Conservation (phyloP, 1,139 yeast species). For the Debaryomyces coudertii region DNA sequence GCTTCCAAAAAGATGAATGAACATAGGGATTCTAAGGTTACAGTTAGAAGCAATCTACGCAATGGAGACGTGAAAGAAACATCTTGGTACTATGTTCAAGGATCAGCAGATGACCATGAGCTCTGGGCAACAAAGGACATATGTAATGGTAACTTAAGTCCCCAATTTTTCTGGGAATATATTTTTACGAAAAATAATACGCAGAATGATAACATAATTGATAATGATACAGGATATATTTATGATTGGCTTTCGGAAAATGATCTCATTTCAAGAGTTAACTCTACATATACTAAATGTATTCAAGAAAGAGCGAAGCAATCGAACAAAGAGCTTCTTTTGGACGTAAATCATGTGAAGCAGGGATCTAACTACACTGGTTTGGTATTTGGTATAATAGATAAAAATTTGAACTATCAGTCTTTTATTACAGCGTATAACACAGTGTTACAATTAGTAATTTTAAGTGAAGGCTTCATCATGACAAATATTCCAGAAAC, state of each 20-base stretch:
- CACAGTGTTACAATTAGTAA: slow-evolving; percentile 20
- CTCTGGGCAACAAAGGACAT: slow-evolving; percentile 64
- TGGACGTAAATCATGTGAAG: slow-evolving; percentile 17
- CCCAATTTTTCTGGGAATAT: slow-evolving; percentile 61
- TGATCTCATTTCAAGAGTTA: slow-evolving; percentile 21
- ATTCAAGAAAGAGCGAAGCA: background rate
- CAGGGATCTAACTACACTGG: slow-evolving; percentile 26
- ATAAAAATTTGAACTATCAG: slow-evolving; percentile 18
- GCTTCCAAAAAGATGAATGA: slow-evolving; percentile 56
- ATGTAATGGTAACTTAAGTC: slow-evolving; percentile 46
- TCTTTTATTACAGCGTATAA: slow-evolving; percentile 17
- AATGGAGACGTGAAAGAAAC: slow-evolving; percentile 10
- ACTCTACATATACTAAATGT: slow-evolving; percentile 13
- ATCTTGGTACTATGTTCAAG: slow-evolving; percentile 67
- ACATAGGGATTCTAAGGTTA: slow-evolving; percentile 38
- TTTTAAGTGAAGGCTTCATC: slow-evolving; percentile 28
- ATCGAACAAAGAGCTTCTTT: background rate
- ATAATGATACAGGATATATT: slow-evolving; percentile 30
- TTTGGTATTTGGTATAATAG: slow-evolving; percentile 34
- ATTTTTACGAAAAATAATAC: slow-evolving; percentile 13
- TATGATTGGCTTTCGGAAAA: slow-evolving; percentile 40
- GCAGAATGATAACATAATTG: slow-evolving; percentile 24
- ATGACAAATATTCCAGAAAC: slow-evolving; percentile 25
- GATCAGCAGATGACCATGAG: slow-evolving; percentile 94
- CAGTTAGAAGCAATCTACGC: slow-evolving; percentile 3